A percentile compares a stretch with the other conserved stretches of the same genome.
Evolutionary conservation across 2,329 filamentous ascomycete species (phyloP).

Genomic region (Botrytis fragariae): DNA sequence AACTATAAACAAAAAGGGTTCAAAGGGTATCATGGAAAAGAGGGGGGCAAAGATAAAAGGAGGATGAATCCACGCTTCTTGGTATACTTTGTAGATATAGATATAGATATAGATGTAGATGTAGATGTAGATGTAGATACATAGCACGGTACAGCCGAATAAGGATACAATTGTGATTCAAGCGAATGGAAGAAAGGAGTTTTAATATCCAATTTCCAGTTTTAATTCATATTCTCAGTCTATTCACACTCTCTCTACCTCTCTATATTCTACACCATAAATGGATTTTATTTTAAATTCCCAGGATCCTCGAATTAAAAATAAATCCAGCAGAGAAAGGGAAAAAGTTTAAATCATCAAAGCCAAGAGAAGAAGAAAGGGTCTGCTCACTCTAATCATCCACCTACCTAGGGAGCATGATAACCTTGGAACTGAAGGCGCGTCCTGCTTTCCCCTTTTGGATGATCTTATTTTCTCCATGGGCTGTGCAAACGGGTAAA

Average conservation of each 20-base stretch:
- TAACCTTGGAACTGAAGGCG: background rate
- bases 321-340: no score
- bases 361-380: slow-evolving; percentile 3
- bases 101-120: no score
- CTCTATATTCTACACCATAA: background rate
- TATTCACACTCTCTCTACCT: background rate
- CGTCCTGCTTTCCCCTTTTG: background rate
- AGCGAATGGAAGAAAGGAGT: background rate
- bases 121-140: no score
- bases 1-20: background rate
- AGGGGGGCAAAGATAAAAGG: background rate
- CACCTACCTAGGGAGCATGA: background rate
- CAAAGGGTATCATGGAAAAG: background rate
- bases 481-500: slow-evolving; percentile 2
- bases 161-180: background rate
- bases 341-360: background rate
- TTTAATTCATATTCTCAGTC: no score
- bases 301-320: background rate
- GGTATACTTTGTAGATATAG: no score
- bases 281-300: no score
- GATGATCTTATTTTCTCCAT: background rate
- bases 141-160: background rate
- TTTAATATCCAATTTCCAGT: background rate
- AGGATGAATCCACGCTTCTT: background rate
- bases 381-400: background rate